Base-by-base conservation (phyloP, 192 early-diverging fungal species). In the Coemansia sp. region DNA sequence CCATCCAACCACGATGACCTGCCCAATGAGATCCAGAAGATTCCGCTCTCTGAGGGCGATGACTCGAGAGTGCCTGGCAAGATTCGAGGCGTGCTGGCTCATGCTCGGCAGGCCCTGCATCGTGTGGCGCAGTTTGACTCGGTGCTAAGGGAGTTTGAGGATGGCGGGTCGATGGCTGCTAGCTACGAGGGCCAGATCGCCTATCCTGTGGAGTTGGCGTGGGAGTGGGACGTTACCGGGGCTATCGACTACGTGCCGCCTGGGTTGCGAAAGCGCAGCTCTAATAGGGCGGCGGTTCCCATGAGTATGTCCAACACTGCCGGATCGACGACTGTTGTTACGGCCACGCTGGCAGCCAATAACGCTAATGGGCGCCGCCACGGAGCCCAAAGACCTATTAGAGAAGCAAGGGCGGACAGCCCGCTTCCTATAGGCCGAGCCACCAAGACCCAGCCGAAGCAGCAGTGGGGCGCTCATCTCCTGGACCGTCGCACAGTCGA, bases 21-120 rank as follows among this genome's bases (percentile, higher is more conserved):
- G 38, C 83, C 83, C 16, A 62, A 79, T 63, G 74, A 75, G 63
- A 83, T 82, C 36, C 81, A 76, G 20, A 75, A 76, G 61, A 68
- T 79, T 8, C 58, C 76, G 1, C 52, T 83, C 13, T 7, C 53
- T 9, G 23, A 35, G 9, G 35, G 41, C 2, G 67, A 64, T 35
- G 62, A 66, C 12, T 16, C 39, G 6, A 53, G 61, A 12, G 66
- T 83, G 4, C 71, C 71, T 0, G 52, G 26, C 14, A 77, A 77
- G 26, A 37, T 77, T 16, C 65, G 66, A 10, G 72, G 69, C 18
- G 68, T 83, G 52, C 33, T 77, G 59, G 59, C 25, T 0, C 81
- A 83, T 42, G 65, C 66, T 0, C 34, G 59, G 1, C 72, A 77
- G 34, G 66, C 72, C 3, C 38, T 77, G 34, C 52, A 56, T n/a